Evolutionary conservation across 2,329 filamentous ascomycete species (phyloP).

Genomic region (Trichoderma harzianum): DNA sequence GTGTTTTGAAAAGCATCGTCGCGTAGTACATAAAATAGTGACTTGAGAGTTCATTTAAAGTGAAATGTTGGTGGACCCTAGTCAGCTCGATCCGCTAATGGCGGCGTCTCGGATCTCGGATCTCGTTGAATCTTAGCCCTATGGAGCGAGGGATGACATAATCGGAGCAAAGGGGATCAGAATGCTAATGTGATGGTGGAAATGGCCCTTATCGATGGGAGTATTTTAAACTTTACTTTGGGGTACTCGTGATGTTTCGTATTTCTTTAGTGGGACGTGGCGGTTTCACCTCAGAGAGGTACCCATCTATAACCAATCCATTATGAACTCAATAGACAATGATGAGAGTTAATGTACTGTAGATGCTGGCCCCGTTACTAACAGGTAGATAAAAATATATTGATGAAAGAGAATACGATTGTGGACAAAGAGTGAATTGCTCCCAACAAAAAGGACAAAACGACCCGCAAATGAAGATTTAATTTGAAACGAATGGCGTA

Average conservation of each 20-base stretch:
- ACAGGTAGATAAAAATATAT: background rate
- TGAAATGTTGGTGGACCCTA: background rate
- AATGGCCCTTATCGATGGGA: too few relatives aligned
- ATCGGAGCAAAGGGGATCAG: background rate
- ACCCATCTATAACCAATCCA: too few relatives aligned
- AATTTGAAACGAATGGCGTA: background rate
- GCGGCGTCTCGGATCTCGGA: background rate
- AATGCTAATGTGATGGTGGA: background rate
- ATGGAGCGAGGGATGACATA: background rate
- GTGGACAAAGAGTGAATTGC: background rate
- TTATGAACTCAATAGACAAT: too few relatives aligned
- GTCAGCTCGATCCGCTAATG: background rate
- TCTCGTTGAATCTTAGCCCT: background rate
- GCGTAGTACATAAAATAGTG: background rate
- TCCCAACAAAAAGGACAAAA: background rate
- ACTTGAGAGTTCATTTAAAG: background rate
- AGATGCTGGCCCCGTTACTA: background rate
- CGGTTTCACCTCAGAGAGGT: too few relatives aligned
- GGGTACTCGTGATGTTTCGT: background rate
- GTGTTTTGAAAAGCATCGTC: background rate
- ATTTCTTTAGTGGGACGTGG: background rate
- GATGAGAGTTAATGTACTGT: background rate
- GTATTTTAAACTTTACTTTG: too few relatives aligned
- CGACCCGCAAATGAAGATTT: background rate
- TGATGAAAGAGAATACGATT: background rate